A percentile compares a stretch with the other conserved stretches of the same genome.
These are phyloP conservation scores for Naganishia onofrii DNA, from an alignment of 768 basidiomycete genomes.

Conservation along the genomic window DNA sequence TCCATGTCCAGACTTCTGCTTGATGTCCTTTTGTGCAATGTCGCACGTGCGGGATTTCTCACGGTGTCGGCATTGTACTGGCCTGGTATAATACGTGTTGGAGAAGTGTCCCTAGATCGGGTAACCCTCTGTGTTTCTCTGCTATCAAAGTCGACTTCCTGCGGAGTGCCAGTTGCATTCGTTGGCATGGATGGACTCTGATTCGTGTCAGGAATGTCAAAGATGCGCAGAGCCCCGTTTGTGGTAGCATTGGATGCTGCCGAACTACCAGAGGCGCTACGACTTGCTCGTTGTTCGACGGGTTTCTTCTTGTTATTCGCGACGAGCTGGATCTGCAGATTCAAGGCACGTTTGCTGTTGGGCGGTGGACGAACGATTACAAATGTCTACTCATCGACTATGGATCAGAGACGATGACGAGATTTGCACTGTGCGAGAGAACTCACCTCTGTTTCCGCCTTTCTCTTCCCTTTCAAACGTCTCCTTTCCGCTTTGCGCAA, in stretches of 20 bases:
- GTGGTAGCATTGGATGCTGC: neutral
- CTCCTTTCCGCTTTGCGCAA: conserved; percentile 9
- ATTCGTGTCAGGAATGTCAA: neutral
- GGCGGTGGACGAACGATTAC: conserved; percentile 82
- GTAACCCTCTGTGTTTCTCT: too few species aligned
- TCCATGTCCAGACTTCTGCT: conserved; percentile 7
- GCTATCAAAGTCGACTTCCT: conserved; percentile 11
- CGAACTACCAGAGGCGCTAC: conserved; percentile 18
- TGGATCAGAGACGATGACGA: neutral
- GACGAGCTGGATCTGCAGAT: conserved; percentile 87
- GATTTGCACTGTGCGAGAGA: neutral
- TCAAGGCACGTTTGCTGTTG: conserved; percentile 82
- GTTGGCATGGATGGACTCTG: neutral
- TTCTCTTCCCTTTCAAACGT: neutral
- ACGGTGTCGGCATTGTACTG: too few species aligned
- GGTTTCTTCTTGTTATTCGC: conserved; percentile 29
- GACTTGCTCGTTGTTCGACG: neutral
- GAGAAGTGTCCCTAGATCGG: conserved; percentile 11
- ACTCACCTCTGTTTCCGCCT: conserved; percentile 14
- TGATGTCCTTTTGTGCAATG: conserved; percentile 12
- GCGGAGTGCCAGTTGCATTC: conserved; percentile 9
- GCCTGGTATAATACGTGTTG: neutral
- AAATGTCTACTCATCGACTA: conserved; percentile 62
- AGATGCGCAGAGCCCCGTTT: neutral
- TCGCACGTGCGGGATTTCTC: too few species aligned